Conservation (phyloP, 306 rosid genomes). For the Dryas drummondii region DNA sequence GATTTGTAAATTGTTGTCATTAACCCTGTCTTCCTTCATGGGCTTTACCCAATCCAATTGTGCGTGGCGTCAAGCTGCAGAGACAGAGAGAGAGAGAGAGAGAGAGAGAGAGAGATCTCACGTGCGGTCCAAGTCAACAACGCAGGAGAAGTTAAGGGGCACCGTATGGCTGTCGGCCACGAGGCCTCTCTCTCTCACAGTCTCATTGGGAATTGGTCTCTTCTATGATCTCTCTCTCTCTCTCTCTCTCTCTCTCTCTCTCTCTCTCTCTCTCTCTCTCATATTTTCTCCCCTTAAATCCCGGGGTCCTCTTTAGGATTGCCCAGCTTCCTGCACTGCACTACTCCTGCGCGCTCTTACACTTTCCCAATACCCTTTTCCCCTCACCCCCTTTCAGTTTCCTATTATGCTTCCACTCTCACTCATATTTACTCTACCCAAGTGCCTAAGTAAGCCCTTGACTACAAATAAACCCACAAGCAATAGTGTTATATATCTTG, state of each 20-base stretch:
- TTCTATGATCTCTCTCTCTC: constrained; percentile 5
- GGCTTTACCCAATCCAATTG: not conserved
- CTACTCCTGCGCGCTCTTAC: not conserved
- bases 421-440: not conserved
- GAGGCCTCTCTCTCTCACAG: constrained; percentile 31
- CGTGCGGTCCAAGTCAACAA: not conserved
- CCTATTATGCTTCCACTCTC: not conserved
- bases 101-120: constrained; percentile 8
- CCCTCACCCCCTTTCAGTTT: not conserved
- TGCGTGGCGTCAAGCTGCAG: not conserved
- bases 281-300: constrained; percentile 36
- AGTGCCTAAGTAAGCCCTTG: too few species aligned
- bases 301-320: constrained; percentile 28
- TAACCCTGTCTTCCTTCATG: not conserved
- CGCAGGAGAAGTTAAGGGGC: constrained; percentile 21
- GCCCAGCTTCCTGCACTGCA: not conserved
- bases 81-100: constrained; percentile 5
- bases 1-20: too few species aligned
- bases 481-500: too few species aligned
- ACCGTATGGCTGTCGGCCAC: constrained; percentile 56
- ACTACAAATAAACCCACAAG: too few species aligned
- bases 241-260: constrained; percentile 4
- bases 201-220: constrained; percentile 33
- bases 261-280: constrained; percentile 13
- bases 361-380: not conserved